Conservation (phyloP, 1,284 basidiomycete genomes). For the Ustilago nuda region DNA sequence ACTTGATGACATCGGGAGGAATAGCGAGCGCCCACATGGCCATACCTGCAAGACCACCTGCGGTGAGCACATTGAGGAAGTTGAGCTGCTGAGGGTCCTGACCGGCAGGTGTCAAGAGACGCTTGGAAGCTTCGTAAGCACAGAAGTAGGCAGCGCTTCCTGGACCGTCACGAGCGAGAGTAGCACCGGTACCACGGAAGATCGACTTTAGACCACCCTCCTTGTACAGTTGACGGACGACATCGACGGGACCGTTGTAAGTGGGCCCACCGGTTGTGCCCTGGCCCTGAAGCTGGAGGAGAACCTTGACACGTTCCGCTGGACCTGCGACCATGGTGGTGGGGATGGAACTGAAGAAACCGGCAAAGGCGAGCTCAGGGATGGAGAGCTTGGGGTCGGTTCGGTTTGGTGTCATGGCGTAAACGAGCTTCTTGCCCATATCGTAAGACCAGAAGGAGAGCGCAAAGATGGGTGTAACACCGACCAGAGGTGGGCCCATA, state of each 20-base stretch:
- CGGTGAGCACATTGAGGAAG: constrained; percentile 86
- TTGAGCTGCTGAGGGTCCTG: constrained; percentile 84
- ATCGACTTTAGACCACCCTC: constrained; percentile 94
- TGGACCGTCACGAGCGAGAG: constrained; percentile 92
- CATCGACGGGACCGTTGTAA: constrained; percentile 93
- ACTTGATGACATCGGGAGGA: constrained; percentile 77
- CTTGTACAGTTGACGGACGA: constrained; percentile 88
- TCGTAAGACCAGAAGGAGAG: constrained; percentile 99
- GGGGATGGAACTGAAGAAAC: constrained; percentile 93
- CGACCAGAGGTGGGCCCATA: constrained; percentile 93
- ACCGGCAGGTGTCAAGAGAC: constrained; percentile 78
- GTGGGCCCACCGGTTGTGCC: constrained; percentile 75
- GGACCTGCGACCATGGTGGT: constrained; percentile 92
- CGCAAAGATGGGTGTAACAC: constrained; percentile 98
- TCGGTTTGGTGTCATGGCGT: constrained; percentile 75
- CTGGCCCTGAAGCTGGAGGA: constrained; percentile 92
- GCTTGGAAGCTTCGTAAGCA: constrained; percentile 94
- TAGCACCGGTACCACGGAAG: constrained; percentile 91
- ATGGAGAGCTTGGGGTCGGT: constrained; percentile 77
- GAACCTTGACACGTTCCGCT: constrained; percentile 95
- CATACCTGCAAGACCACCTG: constrained; percentile 93
- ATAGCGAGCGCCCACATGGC: constrained; percentile 77
- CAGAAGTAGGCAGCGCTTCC: constrained; percentile 98
- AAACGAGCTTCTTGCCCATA: constrained; percentile 88
- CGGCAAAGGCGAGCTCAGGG: constrained; percentile 87